phyloP scores from a whole-genome alignment of 208 protist species.

The Histomonas meleagridis region DNA sequence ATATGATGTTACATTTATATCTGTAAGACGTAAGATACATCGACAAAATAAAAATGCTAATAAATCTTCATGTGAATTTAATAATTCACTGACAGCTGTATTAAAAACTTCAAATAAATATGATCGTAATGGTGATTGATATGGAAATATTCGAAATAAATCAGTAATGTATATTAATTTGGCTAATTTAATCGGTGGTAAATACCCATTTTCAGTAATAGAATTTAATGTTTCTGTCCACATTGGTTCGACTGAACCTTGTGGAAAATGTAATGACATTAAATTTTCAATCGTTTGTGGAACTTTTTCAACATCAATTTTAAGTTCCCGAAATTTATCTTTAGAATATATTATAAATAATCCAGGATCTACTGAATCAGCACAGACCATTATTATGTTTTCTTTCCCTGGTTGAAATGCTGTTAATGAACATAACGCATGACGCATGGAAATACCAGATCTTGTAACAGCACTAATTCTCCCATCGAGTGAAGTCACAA shows the following conservation, averaged over 20 bases:
- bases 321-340: not conserved
- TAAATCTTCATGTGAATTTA: not conserved
- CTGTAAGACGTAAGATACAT: not conserved
- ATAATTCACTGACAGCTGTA: not conserved
- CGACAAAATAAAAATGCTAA: not conserved
- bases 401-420: not conserved
- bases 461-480: not conserved
- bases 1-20: not conserved
- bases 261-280: not conserved
- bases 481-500: not conserved
- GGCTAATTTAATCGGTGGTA: not conserved
- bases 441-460: not conserved
- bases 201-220: not conserved
- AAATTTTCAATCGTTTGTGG: not conserved
- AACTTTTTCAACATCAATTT: not conserved
- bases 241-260: not conserved
- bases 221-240: not conserved
- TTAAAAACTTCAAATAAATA: not conserved
- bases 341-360: not conserved
- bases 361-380: not conserved
- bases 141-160: not conserved
- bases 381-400: not conserved
- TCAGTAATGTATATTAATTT: constrained; percentile 23
- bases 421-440: not conserved
- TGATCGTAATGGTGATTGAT: not conserved